Percentiles rank a stretch among this genome's conserved stretches.
These are phyloP conservation scores for Boletus rubescentipes DNA, from an alignment of 768 basidiomycete species.

Conservation along the genomic window DNA sequence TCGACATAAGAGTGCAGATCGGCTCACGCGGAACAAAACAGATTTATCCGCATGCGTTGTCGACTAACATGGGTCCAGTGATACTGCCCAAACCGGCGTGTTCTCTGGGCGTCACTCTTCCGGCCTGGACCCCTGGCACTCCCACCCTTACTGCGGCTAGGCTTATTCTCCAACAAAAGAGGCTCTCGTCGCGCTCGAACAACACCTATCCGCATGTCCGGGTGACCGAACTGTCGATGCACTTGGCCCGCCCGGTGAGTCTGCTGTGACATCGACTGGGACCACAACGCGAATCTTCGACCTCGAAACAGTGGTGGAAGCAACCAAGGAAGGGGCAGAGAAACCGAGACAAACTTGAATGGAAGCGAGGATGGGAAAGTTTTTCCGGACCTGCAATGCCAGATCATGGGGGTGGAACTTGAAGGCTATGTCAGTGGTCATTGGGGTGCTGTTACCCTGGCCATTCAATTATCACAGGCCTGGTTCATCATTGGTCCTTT, in stretches of 20 bases:
- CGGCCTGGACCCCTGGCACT: too few relatives aligned
- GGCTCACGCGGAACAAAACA: not conserved
- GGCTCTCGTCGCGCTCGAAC: slow-evolving; percentile 33
- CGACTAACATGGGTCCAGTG: not conserved
- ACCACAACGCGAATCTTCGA: not conserved
- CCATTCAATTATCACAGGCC: too few relatives aligned
- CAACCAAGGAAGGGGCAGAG: slow-evolving; percentile 44
- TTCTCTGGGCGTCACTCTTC: not conserved
- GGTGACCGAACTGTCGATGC: slow-evolving; percentile 60
- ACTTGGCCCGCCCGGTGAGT: slow-evolving; percentile 43
- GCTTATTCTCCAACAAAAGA: slow-evolving; percentile 17
- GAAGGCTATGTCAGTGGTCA: slow-evolving; percentile 42
- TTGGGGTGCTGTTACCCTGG: too few relatives aligned
- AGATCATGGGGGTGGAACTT: slow-evolving; percentile 60
- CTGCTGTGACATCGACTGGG: slow-evolving; percentile 9
- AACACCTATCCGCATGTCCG: slow-evolving; percentile 49
- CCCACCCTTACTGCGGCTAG: too few relatives aligned
- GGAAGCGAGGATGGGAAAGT: slow-evolving; percentile 31
- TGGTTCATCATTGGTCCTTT: too few relatives aligned
- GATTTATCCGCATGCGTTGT: not conserved
- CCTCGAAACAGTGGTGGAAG: slow-evolving; percentile 23
- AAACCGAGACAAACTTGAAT: too few relatives aligned
- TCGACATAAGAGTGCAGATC: not conserved
- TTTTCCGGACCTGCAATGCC: slow-evolving; percentile 54
- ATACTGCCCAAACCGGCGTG: not conserved